Evolutionary conservation across 148 eudicot species (phyloP), one percentile per base, ranked within the genome.

Genomic region (Drosera capensis): DNA sequence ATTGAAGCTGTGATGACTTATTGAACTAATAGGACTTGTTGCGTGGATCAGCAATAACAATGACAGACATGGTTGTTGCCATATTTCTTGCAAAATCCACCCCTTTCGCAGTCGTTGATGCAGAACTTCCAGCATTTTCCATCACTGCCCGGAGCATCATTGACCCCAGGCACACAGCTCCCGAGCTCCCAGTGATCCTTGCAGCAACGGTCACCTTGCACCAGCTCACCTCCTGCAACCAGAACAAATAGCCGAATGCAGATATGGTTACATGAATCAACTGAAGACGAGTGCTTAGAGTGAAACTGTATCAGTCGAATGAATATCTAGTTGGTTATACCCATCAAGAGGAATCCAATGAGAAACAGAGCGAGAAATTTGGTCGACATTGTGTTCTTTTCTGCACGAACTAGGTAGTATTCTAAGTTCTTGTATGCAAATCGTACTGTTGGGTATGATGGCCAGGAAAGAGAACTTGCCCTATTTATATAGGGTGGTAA

Each of bases 141-240:
- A 40, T 19, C 43, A 21, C 20, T 40, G 3, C 21, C 43, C 4
- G 43, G 43, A 0, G 0, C 3, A 15, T 40, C 43, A 40, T 40
- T 21, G 4, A 40, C 11, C 19, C 43, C 43, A 0, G 18, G 18
- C 3, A 3, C 11, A 19, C 43, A 40, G 1, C 20, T 4, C 0
- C 43, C 43, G 7, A 40, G 21, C 7, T 40, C 19, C 43, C 43
- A 40, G 20, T 40, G 43, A 34, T 34, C 38, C n/a, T 34, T 5
- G 14, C 38, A 34, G n/a, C 38, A 34, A 9, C 13, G 11, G 14
- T 34, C 38, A 9, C 38, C 38, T 9, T 4, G 2, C 6, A 34
- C 38, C 11, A 11, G 4, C 31, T 13, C 38, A 34, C 38, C 6
- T 2, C 38, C 38, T 34, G 13, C 11, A 34, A 11, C 9, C 9